Conservation (phyloP, 2,329 filamentous ascomycete genomes). For the Phialophora verrucosa region DNA sequence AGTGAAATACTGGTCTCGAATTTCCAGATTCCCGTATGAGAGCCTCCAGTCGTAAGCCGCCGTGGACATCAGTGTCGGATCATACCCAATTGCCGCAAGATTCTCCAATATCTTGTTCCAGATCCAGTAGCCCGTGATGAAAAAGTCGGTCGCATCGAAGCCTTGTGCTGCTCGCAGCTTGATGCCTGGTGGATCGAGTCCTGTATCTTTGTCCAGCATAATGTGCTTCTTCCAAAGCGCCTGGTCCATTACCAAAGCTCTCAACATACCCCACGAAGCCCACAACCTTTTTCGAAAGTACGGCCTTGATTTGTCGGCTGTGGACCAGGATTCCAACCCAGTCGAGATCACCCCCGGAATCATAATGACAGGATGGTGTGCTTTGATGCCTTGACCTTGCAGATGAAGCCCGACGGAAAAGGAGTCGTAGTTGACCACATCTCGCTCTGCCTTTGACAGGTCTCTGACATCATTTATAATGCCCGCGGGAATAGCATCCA, state of each 20-base stretch:
- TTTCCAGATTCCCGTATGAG: conserved; percentile 86
- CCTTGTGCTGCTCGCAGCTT: conserved; percentile 93
- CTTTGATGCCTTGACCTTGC: conserved; percentile 76
- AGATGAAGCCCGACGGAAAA: conserved; percentile 89
- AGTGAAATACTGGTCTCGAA: conserved; percentile 91
- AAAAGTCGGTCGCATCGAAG: conserved; percentile 95
- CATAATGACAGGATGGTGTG: conserved; percentile 92
- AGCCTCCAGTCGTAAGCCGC: conserved; percentile 89
- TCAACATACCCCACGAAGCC: conserved; percentile 99
- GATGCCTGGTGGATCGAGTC: conserved; percentile 85
- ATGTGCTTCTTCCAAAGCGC: conserved; percentile 94
- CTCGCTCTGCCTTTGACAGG: conserved; percentile 85
- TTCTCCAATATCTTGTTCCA: conserved; percentile 99
- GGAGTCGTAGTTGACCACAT: conserved; percentile 88
- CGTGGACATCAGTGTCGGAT: conserved; percentile 75
- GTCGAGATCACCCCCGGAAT: conserved; percentile 97
- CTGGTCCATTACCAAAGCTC: conserved; percentile 89
- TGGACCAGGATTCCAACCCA: conserved; percentile 95
- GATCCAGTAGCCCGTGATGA: conserved; percentile 87
- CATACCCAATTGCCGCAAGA: conserved; percentile 91
- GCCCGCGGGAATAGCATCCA: conserved; percentile 86
- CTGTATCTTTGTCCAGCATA: conserved; percentile 92
- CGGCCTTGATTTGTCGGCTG: conserved; percentile 77
- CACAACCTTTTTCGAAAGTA: conserved; percentile 95
- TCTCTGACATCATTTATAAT: conserved; percentile 86